These are phyloP conservation scores for Dendrobium officinale DNA, from an alignment of 106 monocot genomes.

Conservation along the genomic window DNA sequence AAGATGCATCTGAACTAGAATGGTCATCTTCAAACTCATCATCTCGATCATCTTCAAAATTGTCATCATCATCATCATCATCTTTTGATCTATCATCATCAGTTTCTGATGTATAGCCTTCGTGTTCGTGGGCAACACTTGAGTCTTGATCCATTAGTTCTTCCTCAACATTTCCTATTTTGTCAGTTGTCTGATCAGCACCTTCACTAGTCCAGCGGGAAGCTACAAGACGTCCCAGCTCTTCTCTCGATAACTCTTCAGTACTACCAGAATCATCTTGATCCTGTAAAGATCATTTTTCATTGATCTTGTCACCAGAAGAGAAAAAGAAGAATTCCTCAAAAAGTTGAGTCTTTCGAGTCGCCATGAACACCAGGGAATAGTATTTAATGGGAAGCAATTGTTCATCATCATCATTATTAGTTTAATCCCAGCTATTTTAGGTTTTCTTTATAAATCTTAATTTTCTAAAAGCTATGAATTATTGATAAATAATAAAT, in stretches of 20 bases:
- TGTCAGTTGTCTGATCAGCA: constrained; percentile 26
- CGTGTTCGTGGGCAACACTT: constrained; percentile 25
- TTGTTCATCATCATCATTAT: neutral
- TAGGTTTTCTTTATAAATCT: neutral
- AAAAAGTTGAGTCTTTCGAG: neutral
- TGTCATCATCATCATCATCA: constrained; percentile 35
- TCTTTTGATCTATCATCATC: constrained; percentile 48
- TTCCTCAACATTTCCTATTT: constrained; percentile 25
- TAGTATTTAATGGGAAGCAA: neutral
- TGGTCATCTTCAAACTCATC: constrained; percentile 48
- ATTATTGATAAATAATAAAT: neutral
- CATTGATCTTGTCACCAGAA: neutral
- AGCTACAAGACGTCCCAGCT: constrained; percentile 89
- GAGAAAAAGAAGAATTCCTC: neutral
- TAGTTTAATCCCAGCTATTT: neutral
- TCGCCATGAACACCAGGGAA: neutral
- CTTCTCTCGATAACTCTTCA: constrained; percentile 83
- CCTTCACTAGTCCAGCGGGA: constrained; percentile 97
- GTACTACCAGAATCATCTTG: constrained; percentile 15
- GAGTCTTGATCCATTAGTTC: constrained; percentile 27
- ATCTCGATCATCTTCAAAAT: constrained; percentile 31
- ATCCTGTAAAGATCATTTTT: constrained; percentile 25
- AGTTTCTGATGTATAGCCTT: constrained; percentile 51
- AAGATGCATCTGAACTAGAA: constrained; percentile 22
- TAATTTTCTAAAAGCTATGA: neutral